phyloP scores from a whole-genome alignment of 2,329 filamentous ascomycete genomes.

The Alternaria solani region DNA sequence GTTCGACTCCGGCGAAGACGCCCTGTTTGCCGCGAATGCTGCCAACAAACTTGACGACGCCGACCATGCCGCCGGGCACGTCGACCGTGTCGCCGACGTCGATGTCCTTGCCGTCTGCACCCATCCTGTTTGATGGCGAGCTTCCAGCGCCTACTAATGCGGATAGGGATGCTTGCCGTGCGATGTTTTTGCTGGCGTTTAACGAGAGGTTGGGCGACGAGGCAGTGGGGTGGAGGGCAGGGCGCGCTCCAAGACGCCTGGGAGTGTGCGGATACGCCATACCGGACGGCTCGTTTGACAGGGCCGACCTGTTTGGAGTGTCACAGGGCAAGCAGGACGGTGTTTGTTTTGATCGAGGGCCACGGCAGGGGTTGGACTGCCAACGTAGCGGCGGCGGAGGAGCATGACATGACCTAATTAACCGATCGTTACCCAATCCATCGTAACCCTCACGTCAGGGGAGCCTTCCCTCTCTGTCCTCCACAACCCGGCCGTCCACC shows the following conservation, averaged over 20 bases:
- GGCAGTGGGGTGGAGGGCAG: conserved; percentile 52
- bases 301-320: conserved; percentile 21
- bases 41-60: conserved; percentile 88
- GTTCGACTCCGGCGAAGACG: conserved; percentile 89
- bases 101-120: conserved; percentile 61
- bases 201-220: conserved; percentile 55
- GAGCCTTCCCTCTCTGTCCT: conserved; percentile 1
- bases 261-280: conserved; percentile 56
- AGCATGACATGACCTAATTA: conserved; percentile 18
- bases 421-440: conserved; percentile 16
- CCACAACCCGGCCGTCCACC: neutral
- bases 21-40: conserved; percentile 88
- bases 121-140: conserved; percentile 54
- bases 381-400: conserved; percentile 9
- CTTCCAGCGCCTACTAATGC: conserved; percentile 66
- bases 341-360: conserved; percentile 24
- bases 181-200: conserved; percentile 58
- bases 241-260: conserved; percentile 49
- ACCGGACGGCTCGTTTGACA: conserved; percentile 19
- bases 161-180: conserved; percentile 75
- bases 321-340: conserved; percentile 20
- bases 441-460: conserved; percentile 1
- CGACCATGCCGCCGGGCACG: conserved; percentile 91
- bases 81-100: conserved; percentile 85
- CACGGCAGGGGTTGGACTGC: conserved; percentile 11